phyloP scores from a whole-genome alignment of 768 basidiomycete genomes.

The Calocera viscosa region DNA sequence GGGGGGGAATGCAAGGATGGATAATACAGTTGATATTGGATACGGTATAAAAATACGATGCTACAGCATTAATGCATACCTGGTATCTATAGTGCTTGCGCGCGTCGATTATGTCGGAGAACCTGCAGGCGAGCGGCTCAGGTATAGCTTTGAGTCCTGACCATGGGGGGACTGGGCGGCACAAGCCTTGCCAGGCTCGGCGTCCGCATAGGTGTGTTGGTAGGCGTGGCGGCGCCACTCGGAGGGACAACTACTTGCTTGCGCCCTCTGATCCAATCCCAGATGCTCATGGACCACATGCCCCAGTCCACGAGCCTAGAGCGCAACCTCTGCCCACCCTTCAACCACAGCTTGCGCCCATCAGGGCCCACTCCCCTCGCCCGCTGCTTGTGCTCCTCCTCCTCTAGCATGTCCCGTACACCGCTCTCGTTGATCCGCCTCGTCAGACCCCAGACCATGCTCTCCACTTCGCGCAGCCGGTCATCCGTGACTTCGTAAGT shows the following conservation, averaged over 20 bases:
- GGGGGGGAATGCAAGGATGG: background rate
- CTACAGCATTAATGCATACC: constrained; percentile 3
- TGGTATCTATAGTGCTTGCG: background rate
- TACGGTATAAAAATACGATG: constrained; percentile 2
- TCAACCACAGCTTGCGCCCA: background rate
- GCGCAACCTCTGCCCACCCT: constrained; percentile 1
- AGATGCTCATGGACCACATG: background rate
- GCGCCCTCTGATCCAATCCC: background rate
- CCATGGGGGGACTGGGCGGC: background rate
- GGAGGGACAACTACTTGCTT: background rate
- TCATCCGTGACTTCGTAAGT: constrained; percentile 4
- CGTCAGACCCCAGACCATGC: constrained; percentile 6
- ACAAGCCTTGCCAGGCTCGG: background rate
- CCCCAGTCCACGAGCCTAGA: background rate
- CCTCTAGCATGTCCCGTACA: background rate
- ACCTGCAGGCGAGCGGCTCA: background rate
- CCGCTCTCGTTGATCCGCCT: constrained; percentile 3
- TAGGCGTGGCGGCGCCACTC: background rate
- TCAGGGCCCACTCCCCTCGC: background rate
- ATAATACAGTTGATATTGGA: background rate
- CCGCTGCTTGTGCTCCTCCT: constrained; percentile 5
- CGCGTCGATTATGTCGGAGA: background rate
- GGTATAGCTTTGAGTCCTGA: background rate
- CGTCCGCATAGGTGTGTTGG: background rate
- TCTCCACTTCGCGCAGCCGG: constrained; percentile 3